Evolutionary conservation across 1,139 yeast species (phyloP), one percentile per base, ranked within the genome.

Genomic region (Candida glucosophila): DNA sequence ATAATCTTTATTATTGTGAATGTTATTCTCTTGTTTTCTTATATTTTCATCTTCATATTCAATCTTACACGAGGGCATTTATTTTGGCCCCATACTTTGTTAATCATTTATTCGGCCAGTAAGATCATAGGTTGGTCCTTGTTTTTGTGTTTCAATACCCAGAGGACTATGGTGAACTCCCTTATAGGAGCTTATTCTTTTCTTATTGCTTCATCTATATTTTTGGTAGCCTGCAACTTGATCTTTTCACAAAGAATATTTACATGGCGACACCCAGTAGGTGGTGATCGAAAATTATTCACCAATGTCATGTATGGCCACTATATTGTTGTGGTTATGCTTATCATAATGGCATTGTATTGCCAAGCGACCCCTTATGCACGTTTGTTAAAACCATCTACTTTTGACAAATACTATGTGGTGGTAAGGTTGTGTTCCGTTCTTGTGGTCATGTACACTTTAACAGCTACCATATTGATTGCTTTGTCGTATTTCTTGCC

Each of bases 191-290:
- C 44, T 27, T 63, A 57, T 37, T 49, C 56, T 14, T 47, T 60
- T 28, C 43, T 55, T 24, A 49, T 61, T 29, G 36, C 58, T 10
- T 56, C 65, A 2, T 40, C 60, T 5, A 43, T 58, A 18, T 30
- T 58, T 7, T 35, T 60, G 17, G 59, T 53, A 2, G 54, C 65
- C 3, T 47, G 55, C 18, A 58, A 61, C 34, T 57, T 61, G 39
- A 51, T 58, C 18, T 43, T 60, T 31, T 64, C 67, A 8, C 67
- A 60, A 38, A 48, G 68, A 34, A 43, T 61, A 18, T 61, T 61
- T 37, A 59, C 66, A 2, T 61, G 67, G 67, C 49, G 68, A 43
- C 68, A 61, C 41, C 68, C 68, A 9, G 67, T 59, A 3, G 67
- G 67, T 29, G 68, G 68, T 34, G 52, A 59, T 15, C 39, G 66